phyloP scores from a whole-genome alignment of 352 stramenopile species.

The Phytophthora idaei region DNA sequence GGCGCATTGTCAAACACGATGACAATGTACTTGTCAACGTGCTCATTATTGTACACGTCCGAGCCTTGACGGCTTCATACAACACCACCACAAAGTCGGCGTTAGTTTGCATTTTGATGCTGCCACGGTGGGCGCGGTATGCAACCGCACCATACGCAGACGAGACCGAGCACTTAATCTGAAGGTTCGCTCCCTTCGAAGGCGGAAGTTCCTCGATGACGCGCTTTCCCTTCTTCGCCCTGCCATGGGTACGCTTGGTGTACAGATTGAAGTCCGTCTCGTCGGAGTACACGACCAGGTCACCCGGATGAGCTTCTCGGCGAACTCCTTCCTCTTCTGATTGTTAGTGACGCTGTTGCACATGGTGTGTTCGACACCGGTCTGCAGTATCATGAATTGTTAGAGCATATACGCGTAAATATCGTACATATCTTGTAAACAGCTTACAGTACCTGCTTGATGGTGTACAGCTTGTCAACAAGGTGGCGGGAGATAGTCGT shows the following conservation, averaged over 20 bases:
- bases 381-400: neutral
- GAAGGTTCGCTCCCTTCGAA: neutral
- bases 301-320: neutral
- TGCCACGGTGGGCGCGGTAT: neutral
- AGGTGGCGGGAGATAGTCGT: neutral
- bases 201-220: neutral
- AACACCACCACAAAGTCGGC: neutral
- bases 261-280: neutral
- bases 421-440: neutral
- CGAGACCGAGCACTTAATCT: neutral
- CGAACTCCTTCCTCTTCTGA: neutral
- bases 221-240: neutral
- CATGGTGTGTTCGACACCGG: neutral
- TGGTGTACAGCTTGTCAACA: neutral
- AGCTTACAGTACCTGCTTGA: neutral
- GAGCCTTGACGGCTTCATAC: neutral
- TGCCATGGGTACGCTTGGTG: neutral
- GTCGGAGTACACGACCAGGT: neutral
- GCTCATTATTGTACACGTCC: neutral
- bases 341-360: neutral
- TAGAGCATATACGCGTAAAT: too few species aligned
- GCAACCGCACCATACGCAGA: neutral
- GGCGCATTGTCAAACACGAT: too few species aligned
- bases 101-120: neutral
- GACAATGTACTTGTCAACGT: too few species aligned